phyloP scores from a whole-genome alignment of 208 protist genomes.

The Trypanosoma boissoni region DNA sequence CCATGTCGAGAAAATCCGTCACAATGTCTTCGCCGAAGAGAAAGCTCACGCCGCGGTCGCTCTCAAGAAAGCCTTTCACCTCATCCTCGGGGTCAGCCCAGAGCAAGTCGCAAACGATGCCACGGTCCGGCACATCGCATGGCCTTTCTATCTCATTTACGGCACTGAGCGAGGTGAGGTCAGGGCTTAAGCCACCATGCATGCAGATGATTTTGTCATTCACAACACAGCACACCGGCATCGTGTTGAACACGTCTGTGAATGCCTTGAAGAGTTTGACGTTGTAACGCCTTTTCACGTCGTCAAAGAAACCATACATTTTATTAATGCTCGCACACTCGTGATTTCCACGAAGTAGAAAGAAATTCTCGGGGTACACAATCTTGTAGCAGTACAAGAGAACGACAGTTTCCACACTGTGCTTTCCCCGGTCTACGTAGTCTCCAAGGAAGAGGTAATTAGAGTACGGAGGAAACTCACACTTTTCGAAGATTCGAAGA shows the following conservation, averaged over 20 bases:
- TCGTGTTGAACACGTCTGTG: slow-evolving; percentile 99
- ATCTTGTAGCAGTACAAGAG: slow-evolving; percentile 94
- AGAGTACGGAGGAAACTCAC: slow-evolving; percentile 97
- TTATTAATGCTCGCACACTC: slow-evolving; percentile 97
- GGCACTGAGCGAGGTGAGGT: slow-evolving; percentile 93
- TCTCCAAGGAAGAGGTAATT: slow-evolving; percentile 99
- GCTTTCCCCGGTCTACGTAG: slow-evolving; percentile 97
- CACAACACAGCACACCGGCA: slow-evolving; percentile 98
- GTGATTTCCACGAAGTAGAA: slow-evolving; percentile 97
- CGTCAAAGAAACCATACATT: slow-evolving; percentile 99
- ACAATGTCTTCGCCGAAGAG: slow-evolving; percentile 99
- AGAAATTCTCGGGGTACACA: slow-evolving; percentile 97
- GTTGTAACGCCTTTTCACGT: slow-evolving; percentile 95
- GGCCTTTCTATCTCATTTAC: slow-evolving; percentile 95
- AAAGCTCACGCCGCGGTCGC: slow-evolving; percentile 79
- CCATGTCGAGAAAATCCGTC: slow-evolving; percentile 96
- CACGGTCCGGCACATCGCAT: slow-evolving; percentile 97
- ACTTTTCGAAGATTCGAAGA: slow-evolving; percentile 98
- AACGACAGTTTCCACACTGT: slow-evolving; percentile 91
- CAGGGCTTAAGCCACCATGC: slow-evolving; percentile 98
- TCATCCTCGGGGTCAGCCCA: slow-evolving; percentile 97
- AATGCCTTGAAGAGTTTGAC: slow-evolving; percentile 99
- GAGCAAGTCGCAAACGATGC: slow-evolving; percentile 98
- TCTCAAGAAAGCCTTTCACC: slow-evolving; percentile 91
- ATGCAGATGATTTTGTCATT: slow-evolving; percentile 99